Evolutionary conservation across 108 stramenopile genomes (phyloP).

Genomic region (Licmophora abbreviata): DNA sequence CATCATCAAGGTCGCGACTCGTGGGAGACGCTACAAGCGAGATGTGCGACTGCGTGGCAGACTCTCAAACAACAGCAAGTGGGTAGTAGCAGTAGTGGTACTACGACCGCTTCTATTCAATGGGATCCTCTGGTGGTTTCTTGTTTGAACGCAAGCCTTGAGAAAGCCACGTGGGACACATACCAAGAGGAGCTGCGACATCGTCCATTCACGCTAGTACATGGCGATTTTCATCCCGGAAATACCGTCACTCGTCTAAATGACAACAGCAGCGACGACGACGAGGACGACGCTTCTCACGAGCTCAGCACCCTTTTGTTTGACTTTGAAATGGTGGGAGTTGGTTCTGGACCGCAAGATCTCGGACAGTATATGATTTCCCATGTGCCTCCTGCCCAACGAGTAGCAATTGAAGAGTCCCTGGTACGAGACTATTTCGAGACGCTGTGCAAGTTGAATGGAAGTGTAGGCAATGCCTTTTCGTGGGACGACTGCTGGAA

Average conservation of each 20-base stretch:
- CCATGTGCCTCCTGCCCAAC: conserved; percentile 35
- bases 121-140: conserved; percentile 28
- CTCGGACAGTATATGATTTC: conserved; percentile 50
- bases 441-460: conserved; percentile 14
- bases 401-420: conserved; percentile 17
- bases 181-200: conserved; percentile 21
- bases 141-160: conserved; percentile 13
- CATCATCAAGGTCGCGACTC: not conserved
- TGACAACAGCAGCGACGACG: not conserved
- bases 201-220: conserved; percentile 20
- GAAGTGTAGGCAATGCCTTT: conserved; percentile 4
- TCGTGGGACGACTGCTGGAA: conserved; percentile 36
- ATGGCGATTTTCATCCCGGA: conserved; percentile 59
- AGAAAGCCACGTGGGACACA: conserved; percentile 30
- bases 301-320: conserved; percentile 9
- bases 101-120: conserved; percentile 8
- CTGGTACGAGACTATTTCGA: conserved; percentile 29
- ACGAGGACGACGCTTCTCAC: not conserved
- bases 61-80: conserved; percentile 3
- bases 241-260: conserved; percentile 18
- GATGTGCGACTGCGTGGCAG: too few species aligned
- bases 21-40: not conserved
- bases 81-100: too few species aligned
- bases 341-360: conserved; percentile 57
- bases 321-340: conserved; percentile 58